phyloP scores from a whole-genome alignment of 768 basidiomycete genomes.

The Collybia sp. region DNA sequence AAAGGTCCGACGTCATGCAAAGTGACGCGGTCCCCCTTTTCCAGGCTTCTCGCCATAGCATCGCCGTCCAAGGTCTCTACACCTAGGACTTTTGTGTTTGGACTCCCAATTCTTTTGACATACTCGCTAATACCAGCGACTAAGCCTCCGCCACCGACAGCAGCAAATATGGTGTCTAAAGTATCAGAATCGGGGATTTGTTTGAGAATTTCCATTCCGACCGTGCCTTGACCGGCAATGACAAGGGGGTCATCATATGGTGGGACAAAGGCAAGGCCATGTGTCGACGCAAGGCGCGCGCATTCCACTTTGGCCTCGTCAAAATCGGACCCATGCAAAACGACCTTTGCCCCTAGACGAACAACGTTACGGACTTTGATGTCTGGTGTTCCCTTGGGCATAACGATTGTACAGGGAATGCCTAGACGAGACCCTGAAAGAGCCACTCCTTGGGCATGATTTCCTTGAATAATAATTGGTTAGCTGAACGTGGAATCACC shows the following conservation, averaged over 20 bases:
- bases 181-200: conserved; percentile 73
- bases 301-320: conserved; percentile 97
- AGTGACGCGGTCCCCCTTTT: conserved; percentile 76
- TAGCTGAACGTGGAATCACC: conserved; percentile 4
- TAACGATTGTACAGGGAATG: conserved; percentile 98
- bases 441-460: conserved; percentile 98
- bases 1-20: conserved; percentile 92
- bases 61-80: conserved; percentile 96
- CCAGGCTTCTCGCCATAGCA: conserved; percentile 84
- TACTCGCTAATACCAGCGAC: conserved; percentile 90
- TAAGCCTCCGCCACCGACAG: conserved; percentile 94
- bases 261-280: conserved; percentile 87
- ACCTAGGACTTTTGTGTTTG: conserved; percentile 76
- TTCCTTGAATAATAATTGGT: conserved; percentile 50
- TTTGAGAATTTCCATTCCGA: conserved; percentile 92
- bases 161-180: conserved; percentile 82
- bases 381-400: conserved; percentile 91
- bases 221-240: conserved; percentile 95
- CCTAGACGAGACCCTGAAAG: conserved; percentile 84
- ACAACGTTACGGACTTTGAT: conserved; percentile 96
- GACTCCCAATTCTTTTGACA: conserved; percentile 87
- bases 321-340: conserved; percentile 89
- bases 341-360: conserved; percentile 92
- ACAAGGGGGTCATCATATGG: conserved; percentile 97
- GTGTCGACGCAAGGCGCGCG: conserved; percentile 68